These are phyloP conservation scores for Skeletonema menzelii DNA, from an alignment of 108 stramenopile genomes.

Conservation along the genomic window DNA sequence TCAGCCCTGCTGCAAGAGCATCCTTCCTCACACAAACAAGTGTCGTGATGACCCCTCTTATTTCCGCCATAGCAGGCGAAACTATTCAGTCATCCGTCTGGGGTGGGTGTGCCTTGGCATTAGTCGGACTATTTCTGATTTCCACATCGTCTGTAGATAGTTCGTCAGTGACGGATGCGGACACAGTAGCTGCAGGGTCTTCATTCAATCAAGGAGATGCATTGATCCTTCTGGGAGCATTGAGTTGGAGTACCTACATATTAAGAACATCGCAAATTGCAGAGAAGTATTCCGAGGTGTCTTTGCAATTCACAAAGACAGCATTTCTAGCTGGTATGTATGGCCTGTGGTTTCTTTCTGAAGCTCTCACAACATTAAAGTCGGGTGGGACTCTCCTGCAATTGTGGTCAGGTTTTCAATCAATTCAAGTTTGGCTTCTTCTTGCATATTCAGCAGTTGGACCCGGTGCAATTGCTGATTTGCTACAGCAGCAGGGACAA, in stretches of 20 bases:
- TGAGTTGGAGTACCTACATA: slow-evolving; percentile 68
- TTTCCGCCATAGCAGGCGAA: slow-evolving; percentile 61
- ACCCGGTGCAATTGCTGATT: slow-evolving; percentile 64
- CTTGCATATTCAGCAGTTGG: slow-evolving; percentile 59
- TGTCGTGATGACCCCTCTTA: slow-evolving; percentile 66
- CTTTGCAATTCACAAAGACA: slow-evolving; percentile 62
- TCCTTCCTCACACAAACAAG: slow-evolving; percentile 71
- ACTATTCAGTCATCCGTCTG: slow-evolving; percentile 39
- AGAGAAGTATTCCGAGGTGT: slow-evolving; percentile 43
- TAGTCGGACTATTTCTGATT: slow-evolving; percentile 50
- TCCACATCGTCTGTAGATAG: slow-evolving; percentile 33
- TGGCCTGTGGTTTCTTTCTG: slow-evolving; percentile 45
- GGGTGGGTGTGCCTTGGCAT: slow-evolving; percentile 53
- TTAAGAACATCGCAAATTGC: slow-evolving; percentile 56
- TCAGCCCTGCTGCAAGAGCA: slow-evolving; percentile 56
- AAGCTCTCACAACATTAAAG: slow-evolving; percentile 17
- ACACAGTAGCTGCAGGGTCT: neutral
- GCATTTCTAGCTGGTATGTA: slow-evolving; percentile 57
- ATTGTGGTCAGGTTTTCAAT: slow-evolving; percentile 52
- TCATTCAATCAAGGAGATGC: slow-evolving; percentile 55
- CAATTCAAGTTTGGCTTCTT: slow-evolving; percentile 45
- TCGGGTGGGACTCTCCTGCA: slow-evolving; percentile 19
- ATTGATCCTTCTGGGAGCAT: slow-evolving; percentile 59
- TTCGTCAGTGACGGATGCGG: neutral
- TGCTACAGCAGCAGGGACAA: slow-evolving; percentile 65